phyloP scores from a whole-genome alignment of 305 asterid genomes.

The Ajuga reptans region DNA sequence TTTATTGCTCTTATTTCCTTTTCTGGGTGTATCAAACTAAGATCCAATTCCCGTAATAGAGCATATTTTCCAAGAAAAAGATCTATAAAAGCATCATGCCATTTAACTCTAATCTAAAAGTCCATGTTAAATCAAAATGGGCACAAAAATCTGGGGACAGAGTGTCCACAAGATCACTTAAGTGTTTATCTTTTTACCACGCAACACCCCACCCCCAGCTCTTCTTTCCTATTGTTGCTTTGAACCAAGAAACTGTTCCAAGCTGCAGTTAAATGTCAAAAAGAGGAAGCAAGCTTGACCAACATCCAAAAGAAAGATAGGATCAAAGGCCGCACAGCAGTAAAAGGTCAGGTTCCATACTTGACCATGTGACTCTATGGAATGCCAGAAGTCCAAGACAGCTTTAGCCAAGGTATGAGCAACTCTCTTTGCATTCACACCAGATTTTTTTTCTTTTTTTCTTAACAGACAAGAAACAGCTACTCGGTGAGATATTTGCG shows the following conservation, averaged over 20 bases:
- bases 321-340: slow-evolving; percentile 8
- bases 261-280: background rate
- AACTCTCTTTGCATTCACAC: slow-evolving; percentile 45
- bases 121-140: background rate
- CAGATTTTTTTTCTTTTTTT: slow-evolving; percentile 34
- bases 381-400: slow-evolving; percentile 78
- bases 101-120: background rate
- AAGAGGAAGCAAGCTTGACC: background rate
- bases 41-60: background rate
- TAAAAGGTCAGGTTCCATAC: slow-evolving; percentile 11
- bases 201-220: too few species aligned
- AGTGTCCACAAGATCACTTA: background rate
- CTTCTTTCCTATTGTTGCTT: background rate
- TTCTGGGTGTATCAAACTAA: background rate
- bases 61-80: background rate
- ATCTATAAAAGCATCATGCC: background rate
- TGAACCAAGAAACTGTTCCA: background rate
- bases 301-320: slow-evolving; percentile 10
- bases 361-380: slow-evolving; percentile 41
- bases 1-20: background rate
- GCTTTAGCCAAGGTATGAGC: slow-evolving; percentile 66
- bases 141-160: background rate
- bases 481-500: slow-evolving; percentile 52
- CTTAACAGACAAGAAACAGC: slow-evolving; percentile 45
- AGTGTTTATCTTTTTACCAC: background rate